These are phyloP conservation scores for Vitis labrusca DNA, from an alignment of 164 flowering plant genomes.

Conservation along the genomic window DNA sequence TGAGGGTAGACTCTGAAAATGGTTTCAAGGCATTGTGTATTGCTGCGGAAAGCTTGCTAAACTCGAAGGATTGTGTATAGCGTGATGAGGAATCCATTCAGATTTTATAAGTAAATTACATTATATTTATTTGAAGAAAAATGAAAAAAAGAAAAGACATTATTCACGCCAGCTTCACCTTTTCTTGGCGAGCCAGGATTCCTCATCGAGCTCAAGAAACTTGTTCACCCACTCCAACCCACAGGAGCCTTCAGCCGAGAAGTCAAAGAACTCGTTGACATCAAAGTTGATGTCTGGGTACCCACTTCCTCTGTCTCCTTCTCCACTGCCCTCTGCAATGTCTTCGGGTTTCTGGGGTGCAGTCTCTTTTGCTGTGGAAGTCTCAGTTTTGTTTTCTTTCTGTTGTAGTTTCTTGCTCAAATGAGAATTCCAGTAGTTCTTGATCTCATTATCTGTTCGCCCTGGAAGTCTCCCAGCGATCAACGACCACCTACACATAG, in stretches of 20 bases:
- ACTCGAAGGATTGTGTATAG: no score
- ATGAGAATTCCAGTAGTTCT: constrained; percentile 49
- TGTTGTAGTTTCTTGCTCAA: constrained; percentile 38
- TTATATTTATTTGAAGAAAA: no score
- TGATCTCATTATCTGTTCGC: constrained; percentile 36
- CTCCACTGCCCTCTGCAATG: background rate
- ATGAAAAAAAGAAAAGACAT: no score
- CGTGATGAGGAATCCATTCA: no score
- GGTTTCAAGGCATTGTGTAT: no score
- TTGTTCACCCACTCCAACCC: constrained; percentile 36
- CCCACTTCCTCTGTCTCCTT: background rate
- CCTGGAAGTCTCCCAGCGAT: constrained; percentile 47
- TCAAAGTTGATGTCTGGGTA: constrained; percentile 18
- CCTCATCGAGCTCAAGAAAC: constrained; percentile 33
- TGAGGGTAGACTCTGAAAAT: no score
- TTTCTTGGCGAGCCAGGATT: constrained; percentile 5
- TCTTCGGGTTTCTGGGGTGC: background rate
- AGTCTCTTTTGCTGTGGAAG: background rate
- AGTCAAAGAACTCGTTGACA: constrained; percentile 32
- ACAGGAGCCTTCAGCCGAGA: constrained; percentile 25
- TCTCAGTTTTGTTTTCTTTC: background rate
- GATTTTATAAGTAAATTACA: no score
- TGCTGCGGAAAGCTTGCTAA: no score
- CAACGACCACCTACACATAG: constrained; percentile 27
- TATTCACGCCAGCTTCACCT: constrained; percentile 1